These are phyloP conservation scores for Citrus sp. DNA, from an alignment of 345 rosid genomes.

Conservation along the genomic window DNA sequence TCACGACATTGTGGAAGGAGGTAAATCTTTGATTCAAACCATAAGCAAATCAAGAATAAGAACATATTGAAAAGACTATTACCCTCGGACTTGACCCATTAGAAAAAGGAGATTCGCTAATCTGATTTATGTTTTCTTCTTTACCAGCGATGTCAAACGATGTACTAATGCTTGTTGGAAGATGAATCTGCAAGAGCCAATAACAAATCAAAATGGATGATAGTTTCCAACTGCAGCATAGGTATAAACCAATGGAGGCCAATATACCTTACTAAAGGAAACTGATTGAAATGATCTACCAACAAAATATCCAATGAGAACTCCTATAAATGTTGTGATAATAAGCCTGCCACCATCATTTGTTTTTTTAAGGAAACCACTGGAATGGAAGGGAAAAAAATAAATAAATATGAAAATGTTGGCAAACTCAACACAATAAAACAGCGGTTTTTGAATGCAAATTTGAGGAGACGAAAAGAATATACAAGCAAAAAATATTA, in stretches of 20 bases:
- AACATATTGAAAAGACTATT: constrained; percentile 5
- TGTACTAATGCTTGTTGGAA: constrained; percentile 49
- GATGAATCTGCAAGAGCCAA: constrained; percentile 53
- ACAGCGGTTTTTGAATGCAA: background rate
- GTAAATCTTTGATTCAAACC: background rate
- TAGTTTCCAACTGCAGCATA: background rate
- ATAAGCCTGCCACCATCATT: constrained; percentile 53
- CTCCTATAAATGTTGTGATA: constrained; percentile 52
- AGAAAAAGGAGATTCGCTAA: constrained; percentile 31
- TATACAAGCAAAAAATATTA: background rate
- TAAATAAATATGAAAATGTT: background rate
- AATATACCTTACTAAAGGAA: constrained; percentile 61
- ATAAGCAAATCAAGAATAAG: background rate
- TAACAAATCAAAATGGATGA: constrained; percentile 20
- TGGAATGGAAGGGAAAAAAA: constrained; percentile 23
- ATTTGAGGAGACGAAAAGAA: background rate
- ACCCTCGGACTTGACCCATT: constrained; percentile 47
- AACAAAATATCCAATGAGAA: constrained; percentile 68
- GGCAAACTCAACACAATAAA: background rate
- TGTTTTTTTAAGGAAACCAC: constrained; percentile 60
- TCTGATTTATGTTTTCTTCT: constrained; percentile 17
- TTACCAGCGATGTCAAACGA: constrained; percentile 42
- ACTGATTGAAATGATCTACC: constrained; percentile 69
- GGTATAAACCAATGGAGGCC: constrained; percentile 5
- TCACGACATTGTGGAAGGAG: background rate